A percentile compares a stretch with the other conserved stretches of the same genome.
These are phyloP conservation scores for Nicotiana noctiflora DNA, from an alignment of 257 asterid species.

Conservation along the genomic window DNA sequence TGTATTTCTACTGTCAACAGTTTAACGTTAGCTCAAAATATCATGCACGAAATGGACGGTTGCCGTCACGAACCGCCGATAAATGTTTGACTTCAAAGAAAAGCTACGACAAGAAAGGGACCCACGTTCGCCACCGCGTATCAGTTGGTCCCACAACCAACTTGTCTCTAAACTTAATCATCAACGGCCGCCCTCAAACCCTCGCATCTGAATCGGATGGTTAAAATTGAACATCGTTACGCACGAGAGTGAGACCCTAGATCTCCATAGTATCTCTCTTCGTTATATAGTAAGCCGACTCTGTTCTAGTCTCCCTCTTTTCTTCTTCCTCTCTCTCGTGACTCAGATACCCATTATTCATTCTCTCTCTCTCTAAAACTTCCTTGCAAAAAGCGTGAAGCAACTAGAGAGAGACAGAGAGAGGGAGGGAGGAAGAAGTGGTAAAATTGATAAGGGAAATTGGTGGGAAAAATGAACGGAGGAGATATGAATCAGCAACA, in stretches of 20 bases:
- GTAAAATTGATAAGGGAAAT: not conserved
- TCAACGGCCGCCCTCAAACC: conserved; percentile 30
- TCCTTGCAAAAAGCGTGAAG: not conserved
- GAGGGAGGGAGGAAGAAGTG: conserved; percentile 18
- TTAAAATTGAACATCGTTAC: conserved; percentile 3
- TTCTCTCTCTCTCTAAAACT: conserved; percentile 19
- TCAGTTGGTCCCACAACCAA: conserved; percentile 29
- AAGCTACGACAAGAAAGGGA: conserved; percentile 19
- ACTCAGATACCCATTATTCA: not conserved
- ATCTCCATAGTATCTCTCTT: not conserved
- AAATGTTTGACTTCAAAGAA: conserved; percentile 26
- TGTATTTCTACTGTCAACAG: not conserved
- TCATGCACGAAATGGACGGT: not conserved
- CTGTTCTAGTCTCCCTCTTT: conserved; percentile 12
- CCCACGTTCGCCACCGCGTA: conserved; percentile 44
- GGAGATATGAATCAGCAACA: conserved; percentile 71
- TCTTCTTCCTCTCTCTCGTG: conserved; percentile 10
- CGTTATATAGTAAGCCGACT: conserved; percentile 40
- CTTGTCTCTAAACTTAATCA: not conserved
- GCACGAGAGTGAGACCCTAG: conserved; percentile 1
- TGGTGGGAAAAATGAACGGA: conserved; percentile 47
- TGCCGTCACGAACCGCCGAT: conserved; percentile 2
- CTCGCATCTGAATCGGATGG: conserved; percentile 19
- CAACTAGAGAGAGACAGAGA: conserved; percentile 5
- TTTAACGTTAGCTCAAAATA: not conserved